These are phyloP conservation scores for Suillus americanus DNA, from an alignment of 768 basidiomycete species.

Conservation along the genomic window DNA sequence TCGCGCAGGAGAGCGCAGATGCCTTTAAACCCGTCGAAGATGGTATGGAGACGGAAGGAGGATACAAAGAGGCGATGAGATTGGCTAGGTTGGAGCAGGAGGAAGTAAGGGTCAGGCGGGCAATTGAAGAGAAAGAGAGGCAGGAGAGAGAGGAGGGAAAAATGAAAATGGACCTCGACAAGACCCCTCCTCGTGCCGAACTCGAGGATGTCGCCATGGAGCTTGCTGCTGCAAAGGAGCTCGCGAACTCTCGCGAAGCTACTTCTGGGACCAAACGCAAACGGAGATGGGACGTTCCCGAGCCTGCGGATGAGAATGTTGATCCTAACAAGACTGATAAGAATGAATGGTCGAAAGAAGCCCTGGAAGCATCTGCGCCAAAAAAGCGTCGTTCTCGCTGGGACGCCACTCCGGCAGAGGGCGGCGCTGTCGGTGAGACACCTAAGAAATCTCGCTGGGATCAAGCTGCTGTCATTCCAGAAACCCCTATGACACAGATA, in stretches of 20 bases:
- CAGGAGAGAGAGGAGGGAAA: constrained; percentile 67
- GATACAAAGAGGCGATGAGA: constrained; percentile 97
- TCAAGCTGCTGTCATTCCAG: constrained; percentile 78
- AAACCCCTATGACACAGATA: constrained; percentile 72
- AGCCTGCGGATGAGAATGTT: constrained; percentile 62
- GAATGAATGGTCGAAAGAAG: constrained; percentile 77
- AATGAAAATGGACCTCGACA: constrained; percentile 87
- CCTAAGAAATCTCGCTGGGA: constrained; percentile 97
- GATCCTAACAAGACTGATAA: constrained; percentile 58
- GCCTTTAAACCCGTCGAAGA: constrained; percentile 71
- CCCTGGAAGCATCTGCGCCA: constrained; percentile 69
- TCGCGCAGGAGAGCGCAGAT: constrained; percentile 78
- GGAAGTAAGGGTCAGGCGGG: constrained; percentile 77
- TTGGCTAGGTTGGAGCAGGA: constrained; percentile 89
- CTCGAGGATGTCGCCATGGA: constrained; percentile 72
- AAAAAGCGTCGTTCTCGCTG: constrained; percentile 95
- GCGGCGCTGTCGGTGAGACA: constrained; percentile 49
- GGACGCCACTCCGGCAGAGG: constrained; percentile 90
- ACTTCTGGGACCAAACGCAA: constrained; percentile 61
- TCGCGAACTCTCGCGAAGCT: constrained; percentile 41
- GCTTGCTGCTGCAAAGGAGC: constrained; percentile 49
- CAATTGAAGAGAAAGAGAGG: constrained; percentile 88
- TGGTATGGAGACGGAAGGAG: constrained; percentile 73
- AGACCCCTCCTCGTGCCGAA: constrained; percentile 84
- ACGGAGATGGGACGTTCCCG: constrained; percentile 76